Conservation (phyloP, 208 protist species). For the Trypanosoma conorhini region DNA sequence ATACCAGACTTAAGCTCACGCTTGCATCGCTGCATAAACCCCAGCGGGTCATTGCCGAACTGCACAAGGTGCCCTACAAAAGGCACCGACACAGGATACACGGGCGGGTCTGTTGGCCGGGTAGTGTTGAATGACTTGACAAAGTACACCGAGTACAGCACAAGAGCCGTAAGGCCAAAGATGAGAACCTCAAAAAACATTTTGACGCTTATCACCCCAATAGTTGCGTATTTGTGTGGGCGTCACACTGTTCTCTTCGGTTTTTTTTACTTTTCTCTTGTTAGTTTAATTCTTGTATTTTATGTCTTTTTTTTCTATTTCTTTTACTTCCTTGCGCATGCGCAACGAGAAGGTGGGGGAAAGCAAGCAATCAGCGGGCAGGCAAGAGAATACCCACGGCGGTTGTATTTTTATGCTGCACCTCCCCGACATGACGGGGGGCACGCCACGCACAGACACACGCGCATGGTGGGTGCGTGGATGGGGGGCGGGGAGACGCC, state of each 20-base stretch:
- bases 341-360: neutral
- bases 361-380: neutral
- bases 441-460: neutral
- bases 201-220: conserved; percentile 9
- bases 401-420: neutral
- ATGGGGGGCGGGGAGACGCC: no score
- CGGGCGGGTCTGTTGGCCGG: conserved; percentile 73
- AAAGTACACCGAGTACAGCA: conserved; percentile 78
- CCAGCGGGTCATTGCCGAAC: conserved; percentile 74
- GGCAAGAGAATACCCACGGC: no score
- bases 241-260: neutral
- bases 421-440: no score
- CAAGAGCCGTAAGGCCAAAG: conserved; percentile 43
- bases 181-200: conserved; percentile 65
- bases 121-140: conserved; percentile 80
- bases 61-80: conserved; percentile 74
- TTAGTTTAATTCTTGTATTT: neutral
- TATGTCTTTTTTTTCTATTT: conserved; percentile 9
- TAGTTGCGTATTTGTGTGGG: neutral
- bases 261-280: conserved; percentile 14
- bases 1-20: conserved; percentile 61
- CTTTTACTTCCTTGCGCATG: conserved; percentile 4
- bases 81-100: conserved; percentile 52
- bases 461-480: no score
- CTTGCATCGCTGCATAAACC: conserved; percentile 61